Conservation (phyloP, 257 asterid genomes). For the Perilla frutescens region DNA sequence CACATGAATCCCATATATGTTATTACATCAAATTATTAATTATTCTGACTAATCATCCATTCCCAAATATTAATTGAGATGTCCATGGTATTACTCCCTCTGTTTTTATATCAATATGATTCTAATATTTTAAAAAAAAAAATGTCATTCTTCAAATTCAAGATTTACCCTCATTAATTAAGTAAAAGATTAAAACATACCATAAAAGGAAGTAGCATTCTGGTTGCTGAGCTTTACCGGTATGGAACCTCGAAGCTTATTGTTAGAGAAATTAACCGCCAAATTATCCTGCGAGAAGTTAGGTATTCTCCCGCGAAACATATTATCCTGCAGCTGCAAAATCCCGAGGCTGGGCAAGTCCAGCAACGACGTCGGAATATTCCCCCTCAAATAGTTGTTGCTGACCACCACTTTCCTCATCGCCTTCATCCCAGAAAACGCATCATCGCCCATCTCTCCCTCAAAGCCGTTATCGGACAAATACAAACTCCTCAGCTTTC, state of each 20-base stretch:
- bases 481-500: slow-evolving; percentile 51
- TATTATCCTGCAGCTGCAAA: slow-evolving; percentile 59
- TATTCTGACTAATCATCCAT: no score
- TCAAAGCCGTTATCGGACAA: slow-evolving; percentile 57
- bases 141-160: no score
- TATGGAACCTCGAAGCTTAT: slow-evolving; percentile 55
- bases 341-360: slow-evolving; percentile 53
- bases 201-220: slow-evolving; percentile 48
- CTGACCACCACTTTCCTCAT: slow-evolving; percentile 56
- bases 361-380: slow-evolving; percentile 57
- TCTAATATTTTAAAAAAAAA: no score
- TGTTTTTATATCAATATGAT: no score
- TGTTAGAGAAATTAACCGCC: slow-evolving; percentile 49
- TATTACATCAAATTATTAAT: no score
- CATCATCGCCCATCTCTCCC: slow-evolving; percentile 58
- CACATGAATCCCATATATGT: no score
- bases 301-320: slow-evolving; percentile 59
- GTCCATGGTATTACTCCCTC: no score
- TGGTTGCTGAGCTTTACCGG: slow-evolving; percentile 46
- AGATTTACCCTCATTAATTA: no score
- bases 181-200: slow-evolving; percentile 34
- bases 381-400: slow-evolving; percentile 49
- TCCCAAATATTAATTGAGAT: no score
- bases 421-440: slow-evolving; percentile 56
- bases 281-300: slow-evolving; percentile 55